These are phyloP conservation scores for Hippophae tibetana DNA, from an alignment of 306 rosid genomes.

Conservation along the genomic window DNA sequence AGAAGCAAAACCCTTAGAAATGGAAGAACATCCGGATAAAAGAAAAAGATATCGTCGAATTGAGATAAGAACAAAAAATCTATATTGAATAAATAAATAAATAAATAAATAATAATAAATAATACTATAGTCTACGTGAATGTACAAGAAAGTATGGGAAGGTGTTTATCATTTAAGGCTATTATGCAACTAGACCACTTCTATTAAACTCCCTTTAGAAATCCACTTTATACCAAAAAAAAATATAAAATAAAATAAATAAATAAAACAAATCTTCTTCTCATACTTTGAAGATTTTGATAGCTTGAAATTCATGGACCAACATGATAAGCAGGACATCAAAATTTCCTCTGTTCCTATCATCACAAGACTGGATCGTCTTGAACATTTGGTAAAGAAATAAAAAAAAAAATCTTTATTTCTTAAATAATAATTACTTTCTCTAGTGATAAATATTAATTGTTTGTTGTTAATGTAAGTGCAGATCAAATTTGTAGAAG, in stretches of 20 bases:
- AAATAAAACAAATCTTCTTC: not conserved
- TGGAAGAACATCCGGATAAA: too few relatives aligned
- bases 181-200: too few relatives aligned
- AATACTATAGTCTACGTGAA: too few relatives aligned
- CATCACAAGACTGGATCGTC: constrained; percentile 28
- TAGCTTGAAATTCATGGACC: constrained; percentile 7
- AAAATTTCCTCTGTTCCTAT: constrained; percentile 22
- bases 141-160: constrained; percentile 18
- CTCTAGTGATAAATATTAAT: not conserved
- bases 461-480: constrained; percentile 11
- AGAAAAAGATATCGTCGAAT: too few relatives aligned
- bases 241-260: not conserved
- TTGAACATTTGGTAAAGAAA: constrained; percentile 25
- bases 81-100: too few relatives aligned
- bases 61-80: too few relatives aligned
- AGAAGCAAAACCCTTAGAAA: too few relatives aligned
- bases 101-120: too few relatives aligned
- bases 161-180: constrained; percentile 12
- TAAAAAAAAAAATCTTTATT: too few relatives aligned
- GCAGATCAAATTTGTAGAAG: constrained; percentile 22
- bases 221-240: not conserved
- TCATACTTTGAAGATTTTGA: not conserved
- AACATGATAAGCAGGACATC: constrained; percentile 8
- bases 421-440: not conserved
- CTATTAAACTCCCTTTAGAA: not conserved